phyloP scores from a whole-genome alignment of 1,284 basidiomycete species.

The Pseudozyma thailandica region DNA sequence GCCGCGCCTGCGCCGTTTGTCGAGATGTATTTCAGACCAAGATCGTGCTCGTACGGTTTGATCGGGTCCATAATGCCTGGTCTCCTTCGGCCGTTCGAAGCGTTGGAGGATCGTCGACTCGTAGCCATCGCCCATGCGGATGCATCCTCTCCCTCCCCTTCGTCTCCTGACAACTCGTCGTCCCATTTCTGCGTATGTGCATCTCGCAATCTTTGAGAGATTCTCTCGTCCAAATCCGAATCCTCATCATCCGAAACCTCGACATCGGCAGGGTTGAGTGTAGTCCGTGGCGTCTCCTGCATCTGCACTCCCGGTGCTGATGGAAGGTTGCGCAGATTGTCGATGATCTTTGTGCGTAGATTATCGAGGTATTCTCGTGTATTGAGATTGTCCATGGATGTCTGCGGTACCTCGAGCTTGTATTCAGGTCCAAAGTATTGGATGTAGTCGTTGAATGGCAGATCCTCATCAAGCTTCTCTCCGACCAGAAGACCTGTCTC shows the following conservation, averaged over 20 bases:
- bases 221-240: conserved; percentile 68
- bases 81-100: conserved; percentile 8
- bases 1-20: conserved; percentile 38
- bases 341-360: conserved; percentile 79
- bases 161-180: conserved; percentile 64
- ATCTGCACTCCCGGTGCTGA: conserved; percentile 88
- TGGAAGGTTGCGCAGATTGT: conserved; percentile 80
- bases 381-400: conserved; percentile 95
- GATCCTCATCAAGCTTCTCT: conserved; percentile 78
- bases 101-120: conserved; percentile 15
- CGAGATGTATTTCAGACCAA: conserved; percentile 37
- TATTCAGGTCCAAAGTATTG: conserved; percentile 98
- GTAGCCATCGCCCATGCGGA: conserved; percentile 27
- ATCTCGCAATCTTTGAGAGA: conserved; percentile 61
- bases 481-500: conserved; percentile 95
- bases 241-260: conserved; percentile 66
- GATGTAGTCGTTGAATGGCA: conserved; percentile 96
- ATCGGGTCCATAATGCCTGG: conserved; percentile 47
- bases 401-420: conserved; percentile 87
- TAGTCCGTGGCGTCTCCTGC: conserved; percentile 78
- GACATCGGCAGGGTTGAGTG: conserved; percentile 73
- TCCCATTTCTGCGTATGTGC: conserved; percentile 58
- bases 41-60: conserved; percentile 36
- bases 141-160: conserved; percentile 19
- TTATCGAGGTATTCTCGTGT: conserved; percentile 83